Base-by-base conservation (phyloP, 2,329 filamentous ascomycete species). In the Talaromyces marneffei region DNA sequence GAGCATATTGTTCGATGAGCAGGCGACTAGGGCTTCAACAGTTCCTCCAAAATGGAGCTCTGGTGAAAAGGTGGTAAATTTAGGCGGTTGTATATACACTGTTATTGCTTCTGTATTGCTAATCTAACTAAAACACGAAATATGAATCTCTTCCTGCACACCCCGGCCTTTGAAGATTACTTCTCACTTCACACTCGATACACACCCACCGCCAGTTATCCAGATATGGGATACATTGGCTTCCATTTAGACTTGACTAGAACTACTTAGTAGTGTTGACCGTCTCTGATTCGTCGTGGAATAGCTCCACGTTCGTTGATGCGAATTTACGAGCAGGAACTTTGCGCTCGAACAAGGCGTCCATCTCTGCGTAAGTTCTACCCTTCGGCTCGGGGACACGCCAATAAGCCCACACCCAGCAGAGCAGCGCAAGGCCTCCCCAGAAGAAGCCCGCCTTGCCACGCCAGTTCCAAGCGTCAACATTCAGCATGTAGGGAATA, bases 351-450 rank as follows among this genome's bases (percentile, higher is more conserved):
- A 96, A 96, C 50, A 96, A 80, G 56, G 94, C 69, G 72, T 96
- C 91, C 61, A 96, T 78, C 75, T 96, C 91, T 8, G 90, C 91
- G 70, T 93, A 96, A 0, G 89, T 89, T 44, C 91, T 85, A 7
- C 89, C 92, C 4, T 79, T 80, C 0, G 91, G 91, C 72, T 96
- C 91, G 0, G 91, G 91, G 0, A 93, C 79, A 9, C 89, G 83
- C 79, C 92, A 92, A 71, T 86, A 93, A 0, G 88, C 88, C 77
- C 92, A 95, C 16, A 94, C 77, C 68, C 92, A 85, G 77, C 89
- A 93, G 59, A 86, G 76, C 77, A 91, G 90, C 75, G 89, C 92
- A 61, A 90, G 87, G 0, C 87, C 89, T 16, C 85, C 62, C 54
- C 70, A 72, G 31, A 71, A 64, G 33, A 71, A 72, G 4, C 69